Conservation (phyloP, 306 rosid genomes). For the Prinsepia uniflora region DNA sequence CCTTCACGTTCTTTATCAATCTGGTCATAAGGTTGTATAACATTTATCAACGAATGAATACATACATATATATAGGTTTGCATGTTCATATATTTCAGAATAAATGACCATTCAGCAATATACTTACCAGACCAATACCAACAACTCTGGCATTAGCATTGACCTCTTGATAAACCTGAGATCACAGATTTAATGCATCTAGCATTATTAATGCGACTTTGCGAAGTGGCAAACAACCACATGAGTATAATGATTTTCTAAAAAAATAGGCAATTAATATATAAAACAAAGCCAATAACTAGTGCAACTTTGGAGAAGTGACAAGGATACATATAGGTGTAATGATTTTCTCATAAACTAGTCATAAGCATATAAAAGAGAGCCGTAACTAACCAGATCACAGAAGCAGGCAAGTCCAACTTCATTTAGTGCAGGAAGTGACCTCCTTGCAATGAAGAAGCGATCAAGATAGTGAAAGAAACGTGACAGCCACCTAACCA, state of each 20-base stretch:
- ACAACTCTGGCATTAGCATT: conserved; percentile 50
- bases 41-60: background rate
- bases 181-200: conserved; percentile 1
- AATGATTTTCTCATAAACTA: background rate
- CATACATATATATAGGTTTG: background rate
- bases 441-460: conserved; percentile 37
- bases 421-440: conserved; percentile 39
- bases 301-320: background rate
- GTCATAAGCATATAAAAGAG: conserved; percentile 7
- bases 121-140: conserved; percentile 58
- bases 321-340: background rate
- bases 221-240: too few species aligned
- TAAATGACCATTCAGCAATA: conserved; percentile 2
- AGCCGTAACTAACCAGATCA: conserved; percentile 41
- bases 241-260: background rate
- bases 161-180: conserved; percentile 56
- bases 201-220: background rate
- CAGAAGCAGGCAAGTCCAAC: conserved; percentile 57
- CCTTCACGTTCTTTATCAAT: conserved; percentile 83
- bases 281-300: conserved; percentile 6
- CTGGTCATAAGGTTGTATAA: conserved; percentile 38
- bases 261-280: background rate
- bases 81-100: background rate
- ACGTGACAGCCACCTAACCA: conserved; percentile 56
- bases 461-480: conserved; percentile 56